These are phyloP conservation scores for Trichoderma reesei DNA, from an alignment of 495 filamentous ascomycete genomes.

Conservation along the genomic window DNA sequence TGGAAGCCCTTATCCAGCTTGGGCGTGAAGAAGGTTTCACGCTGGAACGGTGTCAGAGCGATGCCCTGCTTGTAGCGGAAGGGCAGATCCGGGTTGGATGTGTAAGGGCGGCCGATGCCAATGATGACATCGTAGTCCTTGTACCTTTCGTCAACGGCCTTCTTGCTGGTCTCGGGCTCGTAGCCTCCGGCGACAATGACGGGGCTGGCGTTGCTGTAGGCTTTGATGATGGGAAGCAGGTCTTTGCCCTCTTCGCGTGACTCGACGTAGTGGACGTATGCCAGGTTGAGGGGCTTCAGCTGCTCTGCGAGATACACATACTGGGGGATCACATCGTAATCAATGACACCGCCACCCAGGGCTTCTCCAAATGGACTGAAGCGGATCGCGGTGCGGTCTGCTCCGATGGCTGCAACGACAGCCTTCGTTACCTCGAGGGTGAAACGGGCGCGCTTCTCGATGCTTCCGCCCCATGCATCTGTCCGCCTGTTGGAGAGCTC, in stretches of 20 bases:
- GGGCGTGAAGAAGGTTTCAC: constrained; percentile 44
- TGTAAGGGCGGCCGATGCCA: constrained; percentile 51
- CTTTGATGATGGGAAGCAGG: constrained; percentile 17
- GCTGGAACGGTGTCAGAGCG: constrained; percentile 41
- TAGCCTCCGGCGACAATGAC: constrained; percentile 24
- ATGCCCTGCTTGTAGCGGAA: constrained; percentile 47
- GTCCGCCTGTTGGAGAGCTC: constrained; percentile 50
- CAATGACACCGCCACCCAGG: constrained; percentile 43
- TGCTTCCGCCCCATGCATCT: constrained; percentile 56
- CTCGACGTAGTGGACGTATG: constrained; percentile 54
- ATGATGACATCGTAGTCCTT: constrained; percentile 37
- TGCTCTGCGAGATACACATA: constrained; percentile 43
- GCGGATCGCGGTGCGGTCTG: constrained; percentile 50
- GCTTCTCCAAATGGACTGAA: constrained; percentile 51
- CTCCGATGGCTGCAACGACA: constrained; percentile 48
- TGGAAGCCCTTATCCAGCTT: constrained; percentile 44
- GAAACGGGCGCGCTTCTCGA: constrained; percentile 60
- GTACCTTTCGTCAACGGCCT: constrained; percentile 42
- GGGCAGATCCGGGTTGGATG: constrained; percentile 58
- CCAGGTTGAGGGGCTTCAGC: constrained; percentile 43
- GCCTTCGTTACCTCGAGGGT: constrained; percentile 45
- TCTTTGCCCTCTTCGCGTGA: constrained; percentile 9
- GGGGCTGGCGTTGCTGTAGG: constrained; percentile 17
- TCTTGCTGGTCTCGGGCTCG: constrained; percentile 22
- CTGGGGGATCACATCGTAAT: constrained; percentile 44